Evolutionary conservation across 192 early-diverging fungal genomes (phyloP).

Genomic region (Pilobolus umbonatus): DNA sequence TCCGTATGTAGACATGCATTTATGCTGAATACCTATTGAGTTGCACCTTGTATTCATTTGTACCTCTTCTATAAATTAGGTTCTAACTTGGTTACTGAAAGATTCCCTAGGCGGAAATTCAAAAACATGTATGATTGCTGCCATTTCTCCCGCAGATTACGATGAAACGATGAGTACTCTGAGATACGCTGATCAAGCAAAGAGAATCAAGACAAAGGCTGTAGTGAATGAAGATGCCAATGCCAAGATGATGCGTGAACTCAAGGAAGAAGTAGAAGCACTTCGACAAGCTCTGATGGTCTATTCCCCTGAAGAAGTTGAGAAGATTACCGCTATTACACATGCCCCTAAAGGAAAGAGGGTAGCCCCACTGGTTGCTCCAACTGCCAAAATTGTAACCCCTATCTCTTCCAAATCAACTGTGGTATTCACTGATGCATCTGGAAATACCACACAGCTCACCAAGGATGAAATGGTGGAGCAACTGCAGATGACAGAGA

Average conservation of each 20-base stretch:
- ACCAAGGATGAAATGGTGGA: conserved; percentile 62
- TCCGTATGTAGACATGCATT: conserved; percentile 52
- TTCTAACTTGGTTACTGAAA: conserved; percentile 78
- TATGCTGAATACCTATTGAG: neutral
- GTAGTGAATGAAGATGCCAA: conserved; percentile 89
- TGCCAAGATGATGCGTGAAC: conserved; percentile 70
- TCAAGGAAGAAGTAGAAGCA: conserved; percentile 73
- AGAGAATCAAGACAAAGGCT: conserved; percentile 86
- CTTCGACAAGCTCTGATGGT: conserved; percentile 55
- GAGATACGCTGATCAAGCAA: conserved; percentile 87
- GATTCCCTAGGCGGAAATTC: conserved; percentile 84
- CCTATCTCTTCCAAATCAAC: conserved; percentile 9
- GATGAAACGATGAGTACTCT: conserved; percentile 81
- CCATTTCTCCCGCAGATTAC: conserved; percentile 71
- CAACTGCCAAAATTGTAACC: neutral
- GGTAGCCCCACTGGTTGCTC: neutral
- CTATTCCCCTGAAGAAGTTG: conserved; percentile 29
- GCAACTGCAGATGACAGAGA: conserved; percentile 78
- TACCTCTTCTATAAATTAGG: conserved; percentile 27
- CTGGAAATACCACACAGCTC: conserved; percentile 36
- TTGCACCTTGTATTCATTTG: neutral
- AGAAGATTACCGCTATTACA: conserved; percentile 20
- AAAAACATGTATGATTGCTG: conserved; percentile 76
- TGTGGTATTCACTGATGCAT: conserved; percentile 38
- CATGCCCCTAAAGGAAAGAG: neutral